A percentile compares a stretch with the other conserved stretches of the same genome.
phyloP scores from a whole-genome alignment of 2,329 filamentous ascomycete genomes.

The Cordyceps cicadae region DNA sequence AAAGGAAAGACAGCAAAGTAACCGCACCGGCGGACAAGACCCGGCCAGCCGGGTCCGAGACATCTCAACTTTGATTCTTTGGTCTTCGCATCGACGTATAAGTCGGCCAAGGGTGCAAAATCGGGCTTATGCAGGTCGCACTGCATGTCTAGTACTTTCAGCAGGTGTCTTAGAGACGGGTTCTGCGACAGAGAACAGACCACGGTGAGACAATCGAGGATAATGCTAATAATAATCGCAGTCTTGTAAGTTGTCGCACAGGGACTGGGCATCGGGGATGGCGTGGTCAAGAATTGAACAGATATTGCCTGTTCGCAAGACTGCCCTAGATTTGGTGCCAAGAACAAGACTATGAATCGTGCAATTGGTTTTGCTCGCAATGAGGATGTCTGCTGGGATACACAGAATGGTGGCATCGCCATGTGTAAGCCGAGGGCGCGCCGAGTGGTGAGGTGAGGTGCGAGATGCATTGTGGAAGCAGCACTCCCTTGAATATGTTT shows the following conservation, averaged over 20 bases:
- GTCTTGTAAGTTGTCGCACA: not conserved
- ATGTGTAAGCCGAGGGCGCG: not conserved
- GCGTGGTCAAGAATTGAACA: not conserved
- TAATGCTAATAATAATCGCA: constrained; percentile 5
- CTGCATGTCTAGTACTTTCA: constrained; percentile 1
- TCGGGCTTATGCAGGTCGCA: not conserved
- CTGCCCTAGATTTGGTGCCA: not conserved
- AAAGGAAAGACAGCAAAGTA: constrained; percentile 2
- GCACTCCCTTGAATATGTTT: not conserved
- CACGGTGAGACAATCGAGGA: not conserved
- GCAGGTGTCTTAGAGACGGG: not conserved
- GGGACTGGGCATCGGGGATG: not conserved
- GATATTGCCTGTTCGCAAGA: not conserved
- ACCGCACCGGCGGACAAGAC: not conserved
- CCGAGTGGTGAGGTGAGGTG: not conserved
- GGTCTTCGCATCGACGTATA: not conserved
- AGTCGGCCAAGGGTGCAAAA: not conserved
- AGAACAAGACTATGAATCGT: not conserved
- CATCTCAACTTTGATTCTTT: not conserved
- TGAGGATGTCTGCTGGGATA: not conserved
- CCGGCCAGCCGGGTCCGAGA: not conserved
- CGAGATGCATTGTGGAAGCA: not conserved
- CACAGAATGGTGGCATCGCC: not conserved
- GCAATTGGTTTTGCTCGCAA: not conserved
- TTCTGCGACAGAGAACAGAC: not conserved